Conservation (phyloP, 106 monocot species). For the Acorus calamus region DNA sequence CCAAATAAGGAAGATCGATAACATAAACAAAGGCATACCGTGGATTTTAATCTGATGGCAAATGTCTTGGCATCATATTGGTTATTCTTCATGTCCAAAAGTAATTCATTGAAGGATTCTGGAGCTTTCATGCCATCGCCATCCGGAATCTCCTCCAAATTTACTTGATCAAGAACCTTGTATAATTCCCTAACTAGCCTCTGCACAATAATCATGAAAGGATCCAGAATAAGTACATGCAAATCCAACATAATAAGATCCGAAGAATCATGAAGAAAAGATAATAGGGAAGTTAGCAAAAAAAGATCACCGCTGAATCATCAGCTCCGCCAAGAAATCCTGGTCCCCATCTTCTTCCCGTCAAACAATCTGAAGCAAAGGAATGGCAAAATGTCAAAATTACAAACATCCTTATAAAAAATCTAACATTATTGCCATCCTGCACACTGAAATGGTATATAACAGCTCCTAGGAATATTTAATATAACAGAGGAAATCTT, state of each 20-base stretch:
- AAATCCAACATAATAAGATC: not conserved
- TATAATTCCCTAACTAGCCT: constrained; percentile 69
- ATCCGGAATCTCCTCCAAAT: constrained; percentile 40
- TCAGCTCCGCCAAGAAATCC: constrained; percentile 58
- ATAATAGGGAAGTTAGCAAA: not conserved
- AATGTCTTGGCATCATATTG: constrained; percentile 75
- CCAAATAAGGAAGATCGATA: no score
- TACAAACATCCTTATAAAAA: no score
- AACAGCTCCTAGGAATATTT: no score
- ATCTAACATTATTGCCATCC: no score
- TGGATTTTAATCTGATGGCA: constrained; percentile 63
- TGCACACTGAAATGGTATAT: no score
- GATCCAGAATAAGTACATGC: not conserved
- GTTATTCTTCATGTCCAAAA: constrained; percentile 60
- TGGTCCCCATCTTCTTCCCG: constrained; percentile 71
- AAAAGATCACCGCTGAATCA: constrained; percentile 43
- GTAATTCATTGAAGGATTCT: constrained; percentile 58
- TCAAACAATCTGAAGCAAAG: constrained; percentile 90
- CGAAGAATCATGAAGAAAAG: not conserved
- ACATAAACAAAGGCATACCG: constrained; percentile 27
- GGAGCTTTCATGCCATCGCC: constrained; percentile 40
- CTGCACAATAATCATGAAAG: constrained; percentile 18
- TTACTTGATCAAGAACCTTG: constrained; percentile 50
- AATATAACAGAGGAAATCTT: no score
- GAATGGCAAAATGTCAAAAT: no score